Base-by-base conservation (phyloP, 2,329 filamentous ascomycete genomes). In the Xylariaceae sp. region DNA sequence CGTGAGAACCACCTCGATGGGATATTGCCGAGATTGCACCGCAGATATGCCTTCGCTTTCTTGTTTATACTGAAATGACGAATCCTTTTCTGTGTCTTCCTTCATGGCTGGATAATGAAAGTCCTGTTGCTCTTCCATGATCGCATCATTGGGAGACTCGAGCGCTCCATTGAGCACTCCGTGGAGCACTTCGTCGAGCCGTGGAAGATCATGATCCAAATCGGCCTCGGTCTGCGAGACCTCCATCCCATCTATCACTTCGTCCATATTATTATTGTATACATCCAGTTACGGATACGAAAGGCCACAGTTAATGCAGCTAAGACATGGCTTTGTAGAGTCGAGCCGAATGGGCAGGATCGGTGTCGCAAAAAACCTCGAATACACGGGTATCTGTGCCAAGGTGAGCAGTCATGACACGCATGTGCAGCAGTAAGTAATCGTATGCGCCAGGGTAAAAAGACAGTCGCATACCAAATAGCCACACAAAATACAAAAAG, bases 1-100 rank as follows among this genome's bases (percentile, higher is more conserved):
- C 9, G 20, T 44, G 26, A 74, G 64, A 14, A 71, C 57, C 6
- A 74, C 65, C 50, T 73, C 60, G 21, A 74, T 71, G 16, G 59
- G 59, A 20, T 46, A 53, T 9, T 57, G 51, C 47, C 53, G 62
- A 50, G 37, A 53, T 40, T 51, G 41, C 20, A 20, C 47, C 14
- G 20, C 32, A 21, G 56, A 21, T 44, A 32, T 23, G 43, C 48
- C 46, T 29, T 14, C 29, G 14, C 14, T 14, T 40, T 20, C 21
- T 12, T 14, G 19, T 47, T 7, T 12, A 21, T 26, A 7, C 7
- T n/a, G 20, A 21, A 16, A 4, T 6, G 7, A 6, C 20, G 16
- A 9, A 21, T 44, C 43, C 9, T 23, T 20, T 26, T 54, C 43
- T 20, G 26, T 32, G 18, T 54, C 45, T 20, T 26, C 40, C 2